Percentiles rank a stretch among this genome's conserved stretches.
These are phyloP conservation scores for Chytriomyces sp. DNA, from an alignment of 192 early-diverging fungal species.

Conservation along the genomic window DNA sequence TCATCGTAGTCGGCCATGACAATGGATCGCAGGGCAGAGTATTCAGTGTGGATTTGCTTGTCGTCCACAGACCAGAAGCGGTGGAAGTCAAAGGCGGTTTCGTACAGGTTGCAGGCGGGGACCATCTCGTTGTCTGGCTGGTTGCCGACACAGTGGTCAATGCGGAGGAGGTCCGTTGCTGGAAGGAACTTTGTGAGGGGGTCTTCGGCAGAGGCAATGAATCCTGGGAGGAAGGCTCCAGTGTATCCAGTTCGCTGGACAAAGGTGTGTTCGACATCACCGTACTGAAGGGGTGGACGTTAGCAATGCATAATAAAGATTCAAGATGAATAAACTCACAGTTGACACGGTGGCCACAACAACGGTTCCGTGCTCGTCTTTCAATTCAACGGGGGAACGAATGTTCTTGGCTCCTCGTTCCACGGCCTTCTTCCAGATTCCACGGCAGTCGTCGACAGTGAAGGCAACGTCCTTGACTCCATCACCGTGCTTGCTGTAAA, in stretches of 20 bases:
- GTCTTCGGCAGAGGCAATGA: conserved; percentile 43
- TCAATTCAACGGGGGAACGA: conserved; percentile 71
- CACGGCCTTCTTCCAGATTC: conserved; percentile 82
- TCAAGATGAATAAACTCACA: too few relatives aligned
- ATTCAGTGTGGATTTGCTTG: conserved; percentile 94
- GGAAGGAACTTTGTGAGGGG: conserved; percentile 54
- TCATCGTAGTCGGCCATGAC: conserved; percentile 95
- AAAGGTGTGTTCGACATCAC: conserved; percentile 96
- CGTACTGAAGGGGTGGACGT: conserved; percentile 56
- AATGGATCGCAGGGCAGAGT: conserved; percentile 91
- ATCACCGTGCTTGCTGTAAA: conserved; percentile 80
- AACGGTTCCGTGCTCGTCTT: conserved; percentile 85
- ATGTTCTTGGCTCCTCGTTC: conserved; percentile 83
- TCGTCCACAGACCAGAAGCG: conserved; percentile 99
- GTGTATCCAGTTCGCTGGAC: conserved; percentile 82
- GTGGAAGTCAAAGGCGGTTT: conserved; percentile 92
- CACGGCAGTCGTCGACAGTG: conserved; percentile 80
- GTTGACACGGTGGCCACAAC: conserved; percentile 91
- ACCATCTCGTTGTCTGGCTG: conserved; percentile 94
- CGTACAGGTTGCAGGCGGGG: conserved; percentile 84
- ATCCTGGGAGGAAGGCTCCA: conserved; percentile 89
- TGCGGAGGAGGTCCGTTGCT: conserved; percentile 66
- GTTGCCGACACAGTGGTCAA: conserved; percentile 97
- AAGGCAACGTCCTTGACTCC: conserved; percentile 96
- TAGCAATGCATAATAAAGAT: too few relatives aligned